Evolutionary conservation across 1,284 basidiomycete species (phyloP), one percentile per base, ranked within the genome.

Genomic region (Jaminaea rosea): DNA sequence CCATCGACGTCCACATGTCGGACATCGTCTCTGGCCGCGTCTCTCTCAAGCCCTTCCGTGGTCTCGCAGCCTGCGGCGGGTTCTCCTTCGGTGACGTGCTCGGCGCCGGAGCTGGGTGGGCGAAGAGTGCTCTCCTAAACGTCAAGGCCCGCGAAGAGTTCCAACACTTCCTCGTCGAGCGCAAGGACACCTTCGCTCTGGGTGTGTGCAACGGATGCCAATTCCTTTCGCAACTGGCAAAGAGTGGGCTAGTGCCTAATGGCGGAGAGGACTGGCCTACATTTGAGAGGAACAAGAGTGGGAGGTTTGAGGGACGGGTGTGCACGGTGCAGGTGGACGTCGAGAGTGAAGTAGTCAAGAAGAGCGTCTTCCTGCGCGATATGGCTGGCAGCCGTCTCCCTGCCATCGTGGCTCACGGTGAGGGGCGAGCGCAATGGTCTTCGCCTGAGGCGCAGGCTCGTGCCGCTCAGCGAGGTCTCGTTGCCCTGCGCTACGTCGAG

Each of bases 141-240:
- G 77, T 80, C 26, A 78, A 75, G 2, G 87, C 88, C 1, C 80
- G 86, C 26, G 76, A 74, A 27, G 85, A 91, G 71, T 96, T 98
- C 74, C 71, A 78, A 9, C 75, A 75, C 11, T 98, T 97, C 80
- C 94, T 97, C 78, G 74, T 79, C 42, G 80, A 56, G 24, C 62
- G 88, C 39, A 75, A 81, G 15, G 80, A 86, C 67, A 89, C 88
- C 0, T 98, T 97, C 73, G 83, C 88, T 0, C 80, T 99, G 21
- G 94, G 86, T 21, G 90, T 99, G 26, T 99, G 94, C 79, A 99
- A 99, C 73, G 93, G 93, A 5, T 98, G 93, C 76, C 93, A 99
- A 76, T 89, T 97, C 80, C 82, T 98, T 68, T 85, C 85, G 64
- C 85, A 89, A 65, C 80, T 99, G 50, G 84, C 85, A 37, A 53